phyloP scores from a whole-genome alignment of 345 rosid genomes.

The Syzygium aqueum region DNA sequence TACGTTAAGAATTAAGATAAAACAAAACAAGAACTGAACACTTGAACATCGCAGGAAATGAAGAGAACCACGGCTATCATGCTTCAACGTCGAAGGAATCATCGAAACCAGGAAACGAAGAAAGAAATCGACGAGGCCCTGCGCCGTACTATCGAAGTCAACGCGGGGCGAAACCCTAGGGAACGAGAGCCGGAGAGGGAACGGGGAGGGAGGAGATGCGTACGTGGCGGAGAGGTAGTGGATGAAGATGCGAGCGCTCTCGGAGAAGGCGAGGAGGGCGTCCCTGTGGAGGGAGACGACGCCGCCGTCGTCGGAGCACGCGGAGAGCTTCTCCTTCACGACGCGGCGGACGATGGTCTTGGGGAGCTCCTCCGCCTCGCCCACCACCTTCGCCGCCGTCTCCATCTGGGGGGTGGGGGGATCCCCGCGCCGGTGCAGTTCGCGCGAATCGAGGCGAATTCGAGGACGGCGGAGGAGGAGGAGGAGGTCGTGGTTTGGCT shows the following conservation, averaged over 20 bases:
- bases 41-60: background rate
- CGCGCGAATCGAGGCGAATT: background rate
- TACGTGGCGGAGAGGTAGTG: constrained; percentile 74
- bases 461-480: background rate
- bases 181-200: background rate
- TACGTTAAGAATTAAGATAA: no score
- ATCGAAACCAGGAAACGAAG: background rate
- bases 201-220: background rate
- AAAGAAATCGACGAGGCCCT: background rate
- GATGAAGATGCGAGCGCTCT: constrained; percentile 67
- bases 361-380: constrained; percentile 73
- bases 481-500: background rate
- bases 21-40: background rate
- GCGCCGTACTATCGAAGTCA: background rate
- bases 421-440: background rate
- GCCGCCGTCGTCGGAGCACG: constrained; percentile 60
- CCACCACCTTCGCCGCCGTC: constrained; percentile 43
- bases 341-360: constrained; percentile 79
- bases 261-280: constrained; percentile 57
- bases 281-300: constrained; percentile 47
- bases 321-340: constrained; percentile 76
- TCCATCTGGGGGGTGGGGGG: background rate
- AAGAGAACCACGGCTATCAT: background rate
- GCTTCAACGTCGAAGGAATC: background rate
- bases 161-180: constrained; percentile 4